Conservation (phyloP, 768 basidiomycete genomes). For the Leccinum boreale region DNA sequence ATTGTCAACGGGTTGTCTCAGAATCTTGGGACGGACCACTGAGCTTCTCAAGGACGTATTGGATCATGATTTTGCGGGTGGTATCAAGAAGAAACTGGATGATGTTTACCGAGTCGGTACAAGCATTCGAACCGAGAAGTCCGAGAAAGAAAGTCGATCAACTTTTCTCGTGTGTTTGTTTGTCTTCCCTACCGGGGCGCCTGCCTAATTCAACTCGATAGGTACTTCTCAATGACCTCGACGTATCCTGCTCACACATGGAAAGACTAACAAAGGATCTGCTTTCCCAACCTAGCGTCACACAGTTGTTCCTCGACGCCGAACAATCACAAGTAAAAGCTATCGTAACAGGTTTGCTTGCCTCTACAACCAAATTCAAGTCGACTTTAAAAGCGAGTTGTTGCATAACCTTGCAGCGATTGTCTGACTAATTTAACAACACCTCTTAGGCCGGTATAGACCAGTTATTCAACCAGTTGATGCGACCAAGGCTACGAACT, state of each 20-base stretch:
- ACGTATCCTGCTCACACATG: constrained; percentile 85
- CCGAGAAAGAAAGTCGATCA: constrained; percentile 73
- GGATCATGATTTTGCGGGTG: constrained; percentile 77
- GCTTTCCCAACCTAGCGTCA: constrained; percentile 46
- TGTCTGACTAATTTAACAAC: neutral
- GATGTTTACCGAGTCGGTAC: constrained; percentile 70
- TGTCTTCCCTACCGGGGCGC: neutral
- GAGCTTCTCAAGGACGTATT: constrained; percentile 68
- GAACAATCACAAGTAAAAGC: constrained; percentile 52
- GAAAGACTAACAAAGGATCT: constrained; percentile 77
- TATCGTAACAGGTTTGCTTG: constrained; percentile 48
- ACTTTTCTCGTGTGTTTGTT: constrained; percentile 72
- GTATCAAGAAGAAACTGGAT: constrained; percentile 84
- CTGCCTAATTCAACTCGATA: constrained; percentile 29
- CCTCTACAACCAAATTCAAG: constrained; percentile 62
- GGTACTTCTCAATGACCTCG: constrained; percentile 93
- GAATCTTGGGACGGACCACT: constrained; percentile 55
- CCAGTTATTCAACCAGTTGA: constrained; percentile 91
- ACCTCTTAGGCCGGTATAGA: constrained; percentile 71
- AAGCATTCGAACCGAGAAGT: constrained; percentile 62
- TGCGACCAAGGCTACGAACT: constrained; percentile 82
- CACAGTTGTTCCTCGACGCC: constrained; percentile 62
- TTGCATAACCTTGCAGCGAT: neutral
- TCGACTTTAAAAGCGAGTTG: constrained; percentile 67
- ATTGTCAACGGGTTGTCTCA: constrained; percentile 69